Base-by-base conservation (phyloP, 164 flowering plant genomes). In the Umbilicus rupestris region DNA sequence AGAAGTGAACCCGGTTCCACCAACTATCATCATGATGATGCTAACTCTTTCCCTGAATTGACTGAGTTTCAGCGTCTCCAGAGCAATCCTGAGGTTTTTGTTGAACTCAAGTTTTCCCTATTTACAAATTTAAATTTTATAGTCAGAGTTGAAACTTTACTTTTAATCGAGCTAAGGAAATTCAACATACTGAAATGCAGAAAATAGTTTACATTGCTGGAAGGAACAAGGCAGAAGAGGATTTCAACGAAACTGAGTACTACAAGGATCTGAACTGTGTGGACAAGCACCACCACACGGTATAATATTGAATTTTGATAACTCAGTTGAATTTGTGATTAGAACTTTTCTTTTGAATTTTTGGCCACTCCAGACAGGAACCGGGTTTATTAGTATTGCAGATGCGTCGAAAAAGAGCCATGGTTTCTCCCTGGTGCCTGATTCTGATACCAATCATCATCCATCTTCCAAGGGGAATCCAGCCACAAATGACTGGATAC, bases 401-500 rank as follows among this genome's bases (percentile, higher is more conserved):
- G 77, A 75, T 12, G 66, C 45, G 16, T 69, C 75, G 8, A 81
- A 70, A 5, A 6, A 19, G 20, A n/a, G 8, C 24, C 65, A 65
- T 37, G 8, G 69, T 45, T 86, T 84, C 71, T 66, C 37, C 41
- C 65, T 89, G 2, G 79, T 26, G 10, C 74, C 81, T 0, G 86
- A 86, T 59, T 28, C 76, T 9, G 65, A 11, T 1, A 35, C 71
- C 7, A 70, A 20, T 29, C 59, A 66, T 60, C 92, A 87, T 33
- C 66, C 77, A 64, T 76, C 96, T 35, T 67, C 78, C 82, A 77
- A 69, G 70, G 88, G 94, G 58, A 92, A 92, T 67, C 96, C 98
- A 14, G 94, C 98, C 12, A 92, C 96, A 17, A 92, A 92, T 62
- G 98, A 92, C 22, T 92, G 98, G 98, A 81, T 86, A 68, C 98